Conservation (phyloP, 371 early-diverging fungal genomes). For the Mucor saturninus region DNA sequence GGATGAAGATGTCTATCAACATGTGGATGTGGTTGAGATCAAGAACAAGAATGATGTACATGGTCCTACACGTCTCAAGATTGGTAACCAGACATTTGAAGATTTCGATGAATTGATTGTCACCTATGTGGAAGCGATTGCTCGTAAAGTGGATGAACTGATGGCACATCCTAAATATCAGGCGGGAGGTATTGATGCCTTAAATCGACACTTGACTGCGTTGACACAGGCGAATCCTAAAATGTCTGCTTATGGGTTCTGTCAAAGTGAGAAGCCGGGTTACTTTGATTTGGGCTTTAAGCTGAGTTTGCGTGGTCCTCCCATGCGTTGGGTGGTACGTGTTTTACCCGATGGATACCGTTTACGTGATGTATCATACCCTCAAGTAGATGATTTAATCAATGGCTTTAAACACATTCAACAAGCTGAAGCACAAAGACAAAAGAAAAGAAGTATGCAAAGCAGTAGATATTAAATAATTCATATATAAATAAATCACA, state of each 20-base stretch:
- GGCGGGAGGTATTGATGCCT: conserved; percentile 37
- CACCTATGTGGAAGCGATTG: conserved; percentile 84
- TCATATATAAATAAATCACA: neutral
- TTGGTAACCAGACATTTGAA: conserved; percentile 69
- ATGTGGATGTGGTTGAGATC: conserved; percentile 85
- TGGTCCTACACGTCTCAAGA: conserved; percentile 62
- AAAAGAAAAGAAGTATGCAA: conserved; percentile 13
- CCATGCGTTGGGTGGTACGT: conserved; percentile 56
- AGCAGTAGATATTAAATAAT: neutral
- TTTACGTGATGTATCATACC: conserved; percentile 60
- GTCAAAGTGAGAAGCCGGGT: conserved; percentile 55
- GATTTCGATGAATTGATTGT: conserved; percentile 94
- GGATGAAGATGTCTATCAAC: conserved; percentile 83
- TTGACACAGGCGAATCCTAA: conserved; percentile 55
- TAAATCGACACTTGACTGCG: conserved; percentile 46
- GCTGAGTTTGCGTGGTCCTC: conserved; percentile 40
- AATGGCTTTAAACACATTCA: conserved; percentile 67
- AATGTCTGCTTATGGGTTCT: conserved; percentile 63
- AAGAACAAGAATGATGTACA: conserved; percentile 69
- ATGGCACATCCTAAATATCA: conserved; percentile 70
- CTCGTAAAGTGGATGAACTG: conserved; percentile 68
- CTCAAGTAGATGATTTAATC: conserved; percentile 62
- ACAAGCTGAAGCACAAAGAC: conserved; percentile 18
- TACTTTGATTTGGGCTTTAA: conserved; percentile 59
- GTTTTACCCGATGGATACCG: conserved; percentile 69